Evolutionary conservation across 805 yeast genomes (phyloP), one percentile per base, ranked within the genome.

Genomic region (Hanseniaspora lindneri): DNA sequence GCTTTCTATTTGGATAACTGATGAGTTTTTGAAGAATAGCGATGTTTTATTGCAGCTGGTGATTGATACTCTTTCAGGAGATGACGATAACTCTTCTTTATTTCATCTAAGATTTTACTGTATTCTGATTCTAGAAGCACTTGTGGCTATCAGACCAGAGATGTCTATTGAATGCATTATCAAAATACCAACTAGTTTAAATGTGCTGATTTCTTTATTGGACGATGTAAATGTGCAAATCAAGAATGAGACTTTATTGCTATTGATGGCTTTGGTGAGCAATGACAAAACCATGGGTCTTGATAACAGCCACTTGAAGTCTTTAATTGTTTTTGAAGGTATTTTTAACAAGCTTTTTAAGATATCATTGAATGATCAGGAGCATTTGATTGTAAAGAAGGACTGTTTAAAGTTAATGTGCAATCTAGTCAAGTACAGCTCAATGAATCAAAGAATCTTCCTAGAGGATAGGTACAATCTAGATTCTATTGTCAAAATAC

Each of bases 1-100:
- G 58, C 83, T 92, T 54, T 83, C 96, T 0, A 66, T 88, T 49
- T 88, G 96, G 95, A 83, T 92, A 28, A 86, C 97, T 0, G 98
- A 92, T 64, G 96, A 86, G 58, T 53, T 63, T 21, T 60, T 68
- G 16, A 47, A 56, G 1, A 48, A 53, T 8, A 51, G 56, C 11
- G 16, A 42, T 23, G 72, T 73, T 40, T 67, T 75, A 13, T 59
- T 73, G 16, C 67, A 72, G 17, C 58, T 73, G 21, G 60, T 80
- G 7, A 64, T 75, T 20, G 76, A 79, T 23, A 60, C 80, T 8
- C 20, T 46, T 14, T 14, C 36, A 10, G n/a, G 23, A 14, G 43
- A 32, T 10, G 32, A 27, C 9, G 67, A 73, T 23, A 70, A 69
- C 23, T 68, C 71, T 48, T 66, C 67, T 14, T 89, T 85, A 58